phyloP scores from a whole-genome alignment of 805 yeast genomes.

The Blastobotrys peoriensis region DNA sequence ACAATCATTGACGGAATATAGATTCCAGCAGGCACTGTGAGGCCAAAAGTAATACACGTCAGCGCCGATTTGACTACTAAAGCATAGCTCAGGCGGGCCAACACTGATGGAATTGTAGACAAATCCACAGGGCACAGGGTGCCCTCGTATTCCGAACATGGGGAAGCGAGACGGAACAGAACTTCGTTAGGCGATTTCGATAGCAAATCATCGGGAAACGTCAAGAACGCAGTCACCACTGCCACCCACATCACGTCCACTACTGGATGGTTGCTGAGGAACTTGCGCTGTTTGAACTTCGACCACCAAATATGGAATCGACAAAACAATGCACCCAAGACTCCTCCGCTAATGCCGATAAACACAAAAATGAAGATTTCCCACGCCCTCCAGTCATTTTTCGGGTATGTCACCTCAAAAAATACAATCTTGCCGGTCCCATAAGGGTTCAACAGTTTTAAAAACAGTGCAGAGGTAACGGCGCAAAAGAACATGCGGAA shows the following conservation, averaged over 20 bases:
- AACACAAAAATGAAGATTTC: slow-evolving; percentile 42
- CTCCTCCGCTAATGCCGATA: slow-evolving; percentile 49
- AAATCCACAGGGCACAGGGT: slow-evolving; percentile 26
- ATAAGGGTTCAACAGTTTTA: slow-evolving; percentile 50
- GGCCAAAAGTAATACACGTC: slow-evolving; percentile 50
- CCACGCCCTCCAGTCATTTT: slow-evolving; percentile 44
- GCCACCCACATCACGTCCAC: slow-evolving; percentile 43
- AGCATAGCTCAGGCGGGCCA: slow-evolving; percentile 36
- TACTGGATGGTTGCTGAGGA: slow-evolving; percentile 36
- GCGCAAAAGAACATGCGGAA: slow-evolving; percentile 54
- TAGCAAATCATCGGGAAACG: slow-evolving; percentile 46
- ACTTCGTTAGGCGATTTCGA: slow-evolving; percentile 45
- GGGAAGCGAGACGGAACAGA: slow-evolving; percentile 43
- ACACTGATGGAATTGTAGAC: slow-evolving; percentile 29
- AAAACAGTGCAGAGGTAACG: slow-evolving; percentile 44
- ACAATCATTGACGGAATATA: slow-evolving; percentile 60
- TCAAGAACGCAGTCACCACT: slow-evolving; percentile 39
- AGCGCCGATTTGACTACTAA: slow-evolving; percentile 39
- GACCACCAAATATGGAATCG: slow-evolving; percentile 42
- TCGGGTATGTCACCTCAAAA: slow-evolving; percentile 44
- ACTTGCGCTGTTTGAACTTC: slow-evolving; percentile 31
- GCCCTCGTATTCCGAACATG: slow-evolving; percentile 32
- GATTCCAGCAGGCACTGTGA: slow-evolving; percentile 54
- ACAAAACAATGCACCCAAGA: slow-evolving; percentile 47
- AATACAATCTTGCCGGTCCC: slow-evolving; percentile 55